Base-by-base conservation (phyloP, 2,329 filamentous ascomycete species). In the Beauveria pseudobassiana region DNA sequence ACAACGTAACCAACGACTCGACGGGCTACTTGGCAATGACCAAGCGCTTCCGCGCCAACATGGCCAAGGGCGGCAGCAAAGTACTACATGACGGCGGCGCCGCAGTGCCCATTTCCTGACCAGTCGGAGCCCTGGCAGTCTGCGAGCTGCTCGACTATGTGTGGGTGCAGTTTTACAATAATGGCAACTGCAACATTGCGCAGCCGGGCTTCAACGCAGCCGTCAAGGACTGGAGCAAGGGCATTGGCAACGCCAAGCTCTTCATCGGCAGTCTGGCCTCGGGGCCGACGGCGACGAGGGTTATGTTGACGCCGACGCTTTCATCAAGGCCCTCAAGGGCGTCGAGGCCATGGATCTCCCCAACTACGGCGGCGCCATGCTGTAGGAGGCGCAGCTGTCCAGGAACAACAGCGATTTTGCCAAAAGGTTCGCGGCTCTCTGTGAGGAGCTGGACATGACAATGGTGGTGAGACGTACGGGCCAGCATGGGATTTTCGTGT, bases 81-180 rank as follows among this genome's bases (percentile, higher is more conserved):
- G 71, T 87, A 80, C 71, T 82, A 80, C 71, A 73, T 89, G 43
- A 84, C 82, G 3, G 85, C 83, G 1, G 85, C 85, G 20, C 87
- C 87, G 2, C 87, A 88, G 72, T 90, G 85, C 68, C 79, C 80
- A 0, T 87, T 82, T 68, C 86, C 87, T 5, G 86, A 89, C 66
- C 71, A 73, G 77, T 74, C 8, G 20, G 48, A 66, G 79, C 86
- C 63, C 65, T 65, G 18, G 38, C 58, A 43, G 66, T 67, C 28
- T 67, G 65, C 63, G 42, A 60, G 18, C 67, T 70, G 10, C 79
- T 87, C 62, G 84, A 87, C 67, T 84, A 80, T 20, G 72, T 87
- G 60, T 82, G 80, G 71, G 78, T 87, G 20, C 85, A 87, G 71
- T 87, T 87, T 72, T 87, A 87, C 72, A 87, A 87, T 77, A 87